Percentiles rank a stretch among this genome's conserved stretches.
These are phyloP conservation scores for Viridothelium virens DNA, from an alignment of 495 filamentous ascomycete species.

Conservation along the genomic window DNA sequence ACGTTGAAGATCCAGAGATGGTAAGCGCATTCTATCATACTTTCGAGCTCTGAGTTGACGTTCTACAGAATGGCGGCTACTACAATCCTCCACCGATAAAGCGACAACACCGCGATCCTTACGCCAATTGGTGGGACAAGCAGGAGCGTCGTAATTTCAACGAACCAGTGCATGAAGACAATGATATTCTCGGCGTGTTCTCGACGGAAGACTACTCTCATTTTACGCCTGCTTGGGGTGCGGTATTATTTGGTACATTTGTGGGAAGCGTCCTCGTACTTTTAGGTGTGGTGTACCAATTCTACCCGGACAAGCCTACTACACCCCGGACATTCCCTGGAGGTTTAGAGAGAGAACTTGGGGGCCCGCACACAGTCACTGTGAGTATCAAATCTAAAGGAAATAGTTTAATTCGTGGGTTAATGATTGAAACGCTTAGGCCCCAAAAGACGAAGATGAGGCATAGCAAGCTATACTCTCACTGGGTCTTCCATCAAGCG, in stretches of 20 bases:
- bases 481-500: neutral
- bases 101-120: slow-evolving; percentile 82
- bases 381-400: slow-evolving; percentile 22
- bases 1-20: slow-evolving; percentile 69
- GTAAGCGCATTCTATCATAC: slow-evolving; percentile 37
- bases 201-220: slow-evolving; percentile 84
- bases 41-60: slow-evolving; percentile 7
- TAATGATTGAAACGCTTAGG: neutral
- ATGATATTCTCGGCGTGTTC: slow-evolving; percentile 90
- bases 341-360: slow-evolving; percentile 79
- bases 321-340: slow-evolving; percentile 72
- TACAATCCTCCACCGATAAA: slow-evolving; percentile 77
- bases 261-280: slow-evolving; percentile 61
- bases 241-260: slow-evolving; percentile 67
- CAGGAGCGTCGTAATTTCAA: slow-evolving; percentile 94
- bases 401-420: no score
- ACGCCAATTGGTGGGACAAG: slow-evolving; percentile 95
- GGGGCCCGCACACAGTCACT: slow-evolving; percentile 48
- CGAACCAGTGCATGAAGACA: slow-evolving; percentile 93
- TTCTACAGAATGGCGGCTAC: slow-evolving; percentile 77
- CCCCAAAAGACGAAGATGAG: neutral
- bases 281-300: slow-evolving; percentile 57
- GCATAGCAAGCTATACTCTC: neutral
- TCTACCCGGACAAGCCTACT: slow-evolving; percentile 80
- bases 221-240: slow-evolving; percentile 61